Evolutionary conservation across 768 basidiomycete species (phyloP).

Genomic region (Tubosaeta brunneosetosa): DNA sequence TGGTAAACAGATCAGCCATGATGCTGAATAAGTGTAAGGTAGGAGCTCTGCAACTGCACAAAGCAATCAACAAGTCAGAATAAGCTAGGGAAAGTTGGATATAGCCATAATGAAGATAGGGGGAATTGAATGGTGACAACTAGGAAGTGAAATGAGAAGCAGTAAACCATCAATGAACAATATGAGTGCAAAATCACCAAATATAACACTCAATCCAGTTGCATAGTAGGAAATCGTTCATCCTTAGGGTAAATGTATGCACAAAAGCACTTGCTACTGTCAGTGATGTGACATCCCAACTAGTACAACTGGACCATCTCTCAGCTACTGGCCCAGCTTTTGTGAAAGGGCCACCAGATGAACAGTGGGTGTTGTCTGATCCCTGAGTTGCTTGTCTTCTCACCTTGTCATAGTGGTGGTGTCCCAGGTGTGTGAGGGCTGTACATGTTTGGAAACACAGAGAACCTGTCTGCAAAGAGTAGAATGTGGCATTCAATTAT

Average conservation of each 20-base stretch:
- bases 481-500: constrained; percentile 56
- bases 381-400: not conserved
- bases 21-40: no score
- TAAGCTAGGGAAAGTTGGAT: no score
- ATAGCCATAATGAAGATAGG: no score
- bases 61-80: no score
- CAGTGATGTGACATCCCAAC: constrained; percentile 92
- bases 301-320: no score
- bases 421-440: constrained; percentile 68
- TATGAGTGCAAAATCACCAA: no score
- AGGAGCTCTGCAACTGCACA: no score
- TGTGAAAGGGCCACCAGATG: constrained; percentile 52
- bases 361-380: constrained; percentile 39
- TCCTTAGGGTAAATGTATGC: constrained; percentile 65
- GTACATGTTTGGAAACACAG: constrained; percentile 66
- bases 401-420: constrained; percentile 48
- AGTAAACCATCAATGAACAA: no score
- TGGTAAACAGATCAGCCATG: no score
- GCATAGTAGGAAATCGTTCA: constrained; percentile 56
- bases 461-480: constrained; percentile 46
- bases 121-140: no score
- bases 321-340: constrained; percentile 77
- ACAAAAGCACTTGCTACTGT: constrained; percentile 78
- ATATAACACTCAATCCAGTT: not conserved
- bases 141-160: no score